Evolutionary conservation across 2,329 filamentous ascomycete species (phyloP).

Genomic region (Ploettnerulaceae sp.): DNA sequence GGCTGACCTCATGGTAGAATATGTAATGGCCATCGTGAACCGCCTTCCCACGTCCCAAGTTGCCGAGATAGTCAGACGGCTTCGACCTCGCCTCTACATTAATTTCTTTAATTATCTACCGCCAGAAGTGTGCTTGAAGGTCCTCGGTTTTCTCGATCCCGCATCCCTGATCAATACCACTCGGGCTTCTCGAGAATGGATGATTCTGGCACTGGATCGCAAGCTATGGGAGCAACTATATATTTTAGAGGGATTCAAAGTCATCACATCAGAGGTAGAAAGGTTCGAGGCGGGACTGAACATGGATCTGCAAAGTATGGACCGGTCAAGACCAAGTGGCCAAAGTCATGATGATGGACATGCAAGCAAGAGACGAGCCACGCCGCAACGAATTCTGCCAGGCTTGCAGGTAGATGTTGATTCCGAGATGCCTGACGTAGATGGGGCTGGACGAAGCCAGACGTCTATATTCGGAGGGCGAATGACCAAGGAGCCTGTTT

Average conservation of each 20-base stretch:
- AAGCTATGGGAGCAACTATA: slow-evolving; percentile 85
- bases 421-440: slow-evolving; percentile 42
- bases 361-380: slow-evolving; percentile 50
- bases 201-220: slow-evolving; percentile 72
- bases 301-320: slow-evolving; percentile 48
- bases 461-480: slow-evolving; percentile 28
- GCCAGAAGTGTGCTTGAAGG: slow-evolving; percentile 83
- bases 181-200: slow-evolving; percentile 76
- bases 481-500: slow-evolving; percentile 17
- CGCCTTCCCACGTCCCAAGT: slow-evolving; percentile 76
- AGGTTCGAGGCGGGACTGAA: slow-evolving; percentile 56
- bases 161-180: slow-evolving; percentile 75
- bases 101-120: slow-evolving; percentile 85
- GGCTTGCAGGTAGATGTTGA: slow-evolving; percentile 40
- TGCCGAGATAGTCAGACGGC: slow-evolving; percentile 70
- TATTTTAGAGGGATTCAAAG: slow-evolving; percentile 78
- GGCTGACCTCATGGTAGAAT: slow-evolving; percentile 49
- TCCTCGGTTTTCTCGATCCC: slow-evolving; percentile 81
- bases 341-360: slow-evolving; percentile 44
- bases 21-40: slow-evolving; percentile 73
- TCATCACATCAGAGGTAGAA: slow-evolving; percentile 60
- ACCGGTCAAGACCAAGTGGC: slow-evolving; percentile 17
- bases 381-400: slow-evolving; percentile 36
- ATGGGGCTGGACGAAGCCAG: slow-evolving; percentile 19
- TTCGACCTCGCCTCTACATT: slow-evolving; percentile 83